phyloP scores from a whole-genome alignment of 768 basidiomycete genomes.

The Goffeauzyma gilvescens region DNA sequence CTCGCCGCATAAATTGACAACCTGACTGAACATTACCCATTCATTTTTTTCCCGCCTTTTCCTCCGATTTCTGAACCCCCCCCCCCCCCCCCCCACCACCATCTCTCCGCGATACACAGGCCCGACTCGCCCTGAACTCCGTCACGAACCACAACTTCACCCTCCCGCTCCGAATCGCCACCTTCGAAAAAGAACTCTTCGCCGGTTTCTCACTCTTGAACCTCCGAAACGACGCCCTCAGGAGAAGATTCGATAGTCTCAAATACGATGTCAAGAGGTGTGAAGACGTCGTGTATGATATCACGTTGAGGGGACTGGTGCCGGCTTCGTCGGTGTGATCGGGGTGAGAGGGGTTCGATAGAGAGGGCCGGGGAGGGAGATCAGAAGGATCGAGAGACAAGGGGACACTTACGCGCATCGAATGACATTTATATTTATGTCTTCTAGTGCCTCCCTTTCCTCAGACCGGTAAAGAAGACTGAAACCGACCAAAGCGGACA shows the following conservation, averaged over 20 bases:
- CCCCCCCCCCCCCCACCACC: no score
- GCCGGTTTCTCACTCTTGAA: slow-evolving; percentile 33
- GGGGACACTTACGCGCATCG: no score
- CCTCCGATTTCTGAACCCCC: no score
- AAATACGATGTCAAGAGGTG: slow-evolving; percentile 36
- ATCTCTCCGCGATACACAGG: no score
- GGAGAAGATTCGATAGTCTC: slow-evolving; percentile 34
- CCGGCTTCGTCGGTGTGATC: slow-evolving; percentile 7
- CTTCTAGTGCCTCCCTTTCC: no score
- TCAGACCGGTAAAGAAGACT: no score
- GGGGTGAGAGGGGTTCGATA: no score
- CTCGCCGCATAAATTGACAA: neutral
- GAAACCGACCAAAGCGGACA: no score
- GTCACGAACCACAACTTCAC: slow-evolving; percentile 34
- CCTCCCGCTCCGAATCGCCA: slow-evolving; percentile 31
- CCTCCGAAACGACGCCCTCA: slow-evolving; percentile 34
- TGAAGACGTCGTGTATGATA: slow-evolving; percentile 35
- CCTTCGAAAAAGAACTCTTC: slow-evolving; percentile 35
- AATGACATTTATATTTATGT: no score
- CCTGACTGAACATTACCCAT: neutral
- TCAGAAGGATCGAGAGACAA: no score
- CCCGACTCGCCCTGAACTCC: slow-evolving; percentile 30
- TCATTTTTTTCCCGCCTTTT: neutral
- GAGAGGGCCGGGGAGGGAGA: no score
- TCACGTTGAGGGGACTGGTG: slow-evolving; percentile 29